Evolutionary conservation across 2,329 filamentous ascomycete species (phyloP), one percentile per base, ranked within the genome.

Genomic region (Pseudophaeomoniella oleicola): DNA sequence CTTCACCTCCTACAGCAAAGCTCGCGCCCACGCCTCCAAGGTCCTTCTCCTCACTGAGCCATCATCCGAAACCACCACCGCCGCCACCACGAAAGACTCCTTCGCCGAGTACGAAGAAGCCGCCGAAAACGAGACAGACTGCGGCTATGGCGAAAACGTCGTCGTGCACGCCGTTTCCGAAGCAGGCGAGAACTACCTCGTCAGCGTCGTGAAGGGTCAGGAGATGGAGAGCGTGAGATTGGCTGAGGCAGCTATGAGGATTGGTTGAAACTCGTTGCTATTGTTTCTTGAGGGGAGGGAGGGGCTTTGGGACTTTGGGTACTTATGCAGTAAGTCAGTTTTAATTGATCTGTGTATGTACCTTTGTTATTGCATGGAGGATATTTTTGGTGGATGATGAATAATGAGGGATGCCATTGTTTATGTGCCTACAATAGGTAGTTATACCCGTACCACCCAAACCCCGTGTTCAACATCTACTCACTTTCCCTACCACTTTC

Each of bases 121-220:
- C 1, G 47, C 16, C 3, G 39, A 41, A 4, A 35, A 38, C 9
- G 47, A 52, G 19, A 45, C 35, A 6, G 50, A 54, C 22, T 53
- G 49, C 19, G 51, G 49, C 13, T 53, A 46, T 41, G 50, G 51
- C 2, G 50, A 52, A 33, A 53, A 54, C 45, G 51, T 54, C 6
- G 19, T 54, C 15, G 50, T 54, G 18, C 51, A 51, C 44, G 51
- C 51, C 2, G 42, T 48, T 2, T 42, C 46, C 1, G 31, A 45
- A 0, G 44, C 48, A 27, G 48, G 51, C 16, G 46, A 48, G 31
- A 53, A 54, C 22, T 44, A 46, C 22, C 31, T 52, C 14, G 44
- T 54, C 30, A 50, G 44, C 40, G 47, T 54, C 3, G 37, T 54
- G 12, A 44, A 48, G 39, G 46, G 40, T 14, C 46, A 32, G 35